A percentile compares a stretch with the other conserved stretches of the same genome.
These are phyloP conservation scores for Thelephora ganbajun DNA, from an alignment of 768 basidiomycete genomes.

Conservation along the genomic window DNA sequence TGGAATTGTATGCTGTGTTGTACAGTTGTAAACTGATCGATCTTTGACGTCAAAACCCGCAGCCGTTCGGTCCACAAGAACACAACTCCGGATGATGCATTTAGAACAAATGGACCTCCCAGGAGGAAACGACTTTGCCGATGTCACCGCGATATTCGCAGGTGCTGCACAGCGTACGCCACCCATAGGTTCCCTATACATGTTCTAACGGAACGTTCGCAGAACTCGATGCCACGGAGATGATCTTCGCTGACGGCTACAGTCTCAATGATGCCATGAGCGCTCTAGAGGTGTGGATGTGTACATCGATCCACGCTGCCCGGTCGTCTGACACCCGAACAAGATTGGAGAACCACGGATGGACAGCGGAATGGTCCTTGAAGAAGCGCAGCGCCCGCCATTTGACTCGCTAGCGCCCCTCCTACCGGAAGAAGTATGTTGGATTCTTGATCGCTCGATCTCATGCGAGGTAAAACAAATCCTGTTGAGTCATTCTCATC, in stretches of 20 bases:
- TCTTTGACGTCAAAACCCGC: too few species aligned
- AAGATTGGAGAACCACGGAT: conserved; percentile 86
- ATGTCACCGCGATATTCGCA: conserved; percentile 47
- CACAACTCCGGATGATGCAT: too few species aligned
- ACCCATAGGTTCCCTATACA: background rate
- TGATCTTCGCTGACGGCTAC: conserved; percentile 58
- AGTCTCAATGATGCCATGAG: conserved; percentile 87
- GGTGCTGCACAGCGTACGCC: conserved; percentile 28
- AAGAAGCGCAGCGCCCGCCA: conserved; percentile 25
- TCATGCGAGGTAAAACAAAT: conserved; percentile 77
- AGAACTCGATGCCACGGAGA: conserved; percentile 51
- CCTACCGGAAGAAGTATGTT: conserved; percentile 72
- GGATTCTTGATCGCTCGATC: conserved; percentile 70
- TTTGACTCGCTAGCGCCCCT: conserved; percentile 57
- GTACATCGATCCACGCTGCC: background rate
- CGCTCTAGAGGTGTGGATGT: conserved; percentile 58
- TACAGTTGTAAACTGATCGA: too few species aligned
- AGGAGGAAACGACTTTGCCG: conserved; percentile 45
- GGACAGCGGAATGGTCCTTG: conserved; percentile 57
- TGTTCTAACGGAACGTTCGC: background rate
- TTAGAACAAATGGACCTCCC: conserved; percentile 17
- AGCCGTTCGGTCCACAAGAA: too few species aligned
- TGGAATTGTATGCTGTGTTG: too few species aligned
- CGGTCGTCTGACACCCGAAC: background rate
- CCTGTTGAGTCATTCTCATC: too few species aligned